A percentile compares a stretch with the other conserved stretches of the same genome.
Conservation (phyloP, 192 early-diverging fungal species). For the Coemansia nantahalensis region DNA sequence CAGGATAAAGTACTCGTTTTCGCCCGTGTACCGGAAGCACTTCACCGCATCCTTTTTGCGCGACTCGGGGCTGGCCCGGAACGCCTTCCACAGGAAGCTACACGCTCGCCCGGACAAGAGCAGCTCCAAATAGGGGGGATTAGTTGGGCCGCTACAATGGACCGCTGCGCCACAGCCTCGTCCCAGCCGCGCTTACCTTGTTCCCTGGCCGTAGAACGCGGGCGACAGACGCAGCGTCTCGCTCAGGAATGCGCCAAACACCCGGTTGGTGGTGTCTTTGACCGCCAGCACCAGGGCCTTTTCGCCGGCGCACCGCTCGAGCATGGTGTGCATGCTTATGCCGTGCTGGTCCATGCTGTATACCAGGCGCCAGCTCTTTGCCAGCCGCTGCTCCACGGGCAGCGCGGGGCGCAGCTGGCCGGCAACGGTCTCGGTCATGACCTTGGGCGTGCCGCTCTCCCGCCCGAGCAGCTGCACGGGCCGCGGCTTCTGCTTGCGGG, state of each 20-base stretch:
- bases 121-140: too few species aligned
- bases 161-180: neutral
- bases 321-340: slow-evolving; percentile 82
- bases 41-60: slow-evolving; percentile 53
- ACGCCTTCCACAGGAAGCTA: slow-evolving; percentile 71
- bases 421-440: slow-evolving; percentile 38
- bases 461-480: slow-evolving; percentile 35
- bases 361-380: slow-evolving; percentile 73
- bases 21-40: slow-evolving; percentile 69
- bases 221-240: slow-evolving; percentile 62
- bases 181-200: slow-evolving; percentile 56
- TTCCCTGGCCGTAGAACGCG: slow-evolving; percentile 79
- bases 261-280: slow-evolving; percentile 57
- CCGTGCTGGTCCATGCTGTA: slow-evolving; percentile 96
- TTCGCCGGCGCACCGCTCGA: slow-evolving; percentile 59
- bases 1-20: slow-evolving; percentile 78
- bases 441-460: slow-evolving; percentile 37
- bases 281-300: slow-evolving; percentile 69
- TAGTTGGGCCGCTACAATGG: too few species aligned
- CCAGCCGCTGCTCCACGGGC: slow-evolving; percentile 73
- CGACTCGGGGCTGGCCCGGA: slow-evolving; percentile 37
- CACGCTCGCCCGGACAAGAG: too few species aligned
- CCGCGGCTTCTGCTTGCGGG: slow-evolving; percentile 1
- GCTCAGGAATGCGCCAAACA: slow-evolving; percentile 77
- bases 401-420: slow-evolving; percentile 72